Evolutionary conservation across 805 yeast species (phyloP).

Genomic region (Myxozyma monticola): DNA sequence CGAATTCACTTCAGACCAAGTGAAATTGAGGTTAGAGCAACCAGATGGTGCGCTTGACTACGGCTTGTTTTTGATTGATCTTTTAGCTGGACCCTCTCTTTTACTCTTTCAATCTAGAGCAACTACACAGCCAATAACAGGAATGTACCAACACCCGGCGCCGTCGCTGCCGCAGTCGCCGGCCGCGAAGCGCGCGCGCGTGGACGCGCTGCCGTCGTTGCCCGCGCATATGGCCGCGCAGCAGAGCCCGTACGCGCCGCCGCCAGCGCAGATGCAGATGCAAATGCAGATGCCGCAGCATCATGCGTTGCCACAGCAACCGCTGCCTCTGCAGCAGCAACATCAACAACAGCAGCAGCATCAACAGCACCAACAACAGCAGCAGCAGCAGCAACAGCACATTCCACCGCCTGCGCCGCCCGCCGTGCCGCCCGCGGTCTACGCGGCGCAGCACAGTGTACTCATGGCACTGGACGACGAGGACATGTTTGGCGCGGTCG

Average conservation of each 20-base stretch:
- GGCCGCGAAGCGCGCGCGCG: conserved; percentile 20
- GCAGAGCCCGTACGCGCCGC: conserved; percentile 1
- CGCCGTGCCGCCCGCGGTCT: conserved; percentile 8
- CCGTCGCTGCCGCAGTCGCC: conserved; percentile 27
- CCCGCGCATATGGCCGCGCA: conserved; percentile 4
- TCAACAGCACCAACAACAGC: background rate
- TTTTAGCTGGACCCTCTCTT: too few relatives aligned
- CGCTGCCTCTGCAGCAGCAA: conserved; percentile 4
- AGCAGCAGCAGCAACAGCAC: background rate
- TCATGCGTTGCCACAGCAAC: conserved; percentile 6
- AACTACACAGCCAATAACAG: background rate
- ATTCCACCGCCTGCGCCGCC: conserved; percentile 1
- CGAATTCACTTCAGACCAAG: background rate
- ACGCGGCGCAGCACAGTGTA: conserved; percentile 18
- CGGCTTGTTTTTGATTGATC: too few relatives aligned
- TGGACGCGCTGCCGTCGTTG: conserved; percentile 21
- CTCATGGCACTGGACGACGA: conserved; percentile 25
- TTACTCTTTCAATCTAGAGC: background rate
- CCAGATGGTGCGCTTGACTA: too few relatives aligned
- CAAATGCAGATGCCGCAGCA: conserved; percentile 3
- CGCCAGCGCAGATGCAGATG: conserved; percentile 4
- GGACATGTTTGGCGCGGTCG: conserved; percentile 24
- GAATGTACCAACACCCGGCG: conserved; percentile 28
- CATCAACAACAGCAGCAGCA: background rate
- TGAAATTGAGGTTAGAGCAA: too few relatives aligned